Evolutionary conservation across 805 yeast genomes (phyloP).

Genomic region (Zygotorulaspora chibaensis): DNA sequence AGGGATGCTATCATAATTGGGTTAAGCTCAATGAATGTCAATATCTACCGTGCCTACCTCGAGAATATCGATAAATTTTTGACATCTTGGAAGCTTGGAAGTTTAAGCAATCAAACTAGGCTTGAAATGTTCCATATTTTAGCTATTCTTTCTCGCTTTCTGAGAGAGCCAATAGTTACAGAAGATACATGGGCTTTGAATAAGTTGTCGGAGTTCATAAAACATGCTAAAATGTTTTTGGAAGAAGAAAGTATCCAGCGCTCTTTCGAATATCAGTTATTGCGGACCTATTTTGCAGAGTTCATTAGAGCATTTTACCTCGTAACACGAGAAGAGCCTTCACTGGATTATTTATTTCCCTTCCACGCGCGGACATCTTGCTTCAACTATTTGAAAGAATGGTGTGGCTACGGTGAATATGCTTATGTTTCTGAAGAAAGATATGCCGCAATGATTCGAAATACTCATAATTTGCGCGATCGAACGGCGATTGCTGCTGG

Average conservation of each 20-base stretch:
- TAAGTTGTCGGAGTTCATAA: slow-evolving; percentile 58
- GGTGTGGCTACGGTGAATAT: slow-evolving; percentile 89
- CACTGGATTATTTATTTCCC: slow-evolving; percentile 58
- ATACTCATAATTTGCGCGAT: slow-evolving; percentile 37
- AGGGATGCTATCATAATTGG: slow-evolving; percentile 89
- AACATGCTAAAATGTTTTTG: slow-evolving; percentile 56
- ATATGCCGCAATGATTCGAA: slow-evolving; percentile 52
- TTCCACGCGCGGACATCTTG: slow-evolving; percentile 82
- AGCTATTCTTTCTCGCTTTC: slow-evolving; percentile 61
- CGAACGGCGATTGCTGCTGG: slow-evolving; percentile 59
- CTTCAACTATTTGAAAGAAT: slow-evolving; percentile 77
- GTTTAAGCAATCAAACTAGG: slow-evolving; percentile 43
- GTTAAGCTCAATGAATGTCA: slow-evolving; percentile 81
- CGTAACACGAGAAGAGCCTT: slow-evolving; percentile 46
- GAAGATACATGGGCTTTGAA: slow-evolving; percentile 66
- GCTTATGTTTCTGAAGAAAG: slow-evolving; percentile 59
- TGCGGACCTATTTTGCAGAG: slow-evolving; percentile 80
- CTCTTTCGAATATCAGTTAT: slow-evolving; percentile 65
- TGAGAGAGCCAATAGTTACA: slow-evolving; percentile 46
- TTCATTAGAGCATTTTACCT: slow-evolving; percentile 69
- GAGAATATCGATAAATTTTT: slow-evolving; percentile 67
- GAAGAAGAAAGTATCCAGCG: slow-evolving; percentile 54
- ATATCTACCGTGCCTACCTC: slow-evolving; percentile 75
- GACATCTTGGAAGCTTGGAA: slow-evolving; percentile 50
- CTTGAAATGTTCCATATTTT: slow-evolving; percentile 77